These are phyloP conservation scores for Trametes sanguinea DNA, from an alignment of 768 basidiomycete species.

Conservation along the genomic window DNA sequence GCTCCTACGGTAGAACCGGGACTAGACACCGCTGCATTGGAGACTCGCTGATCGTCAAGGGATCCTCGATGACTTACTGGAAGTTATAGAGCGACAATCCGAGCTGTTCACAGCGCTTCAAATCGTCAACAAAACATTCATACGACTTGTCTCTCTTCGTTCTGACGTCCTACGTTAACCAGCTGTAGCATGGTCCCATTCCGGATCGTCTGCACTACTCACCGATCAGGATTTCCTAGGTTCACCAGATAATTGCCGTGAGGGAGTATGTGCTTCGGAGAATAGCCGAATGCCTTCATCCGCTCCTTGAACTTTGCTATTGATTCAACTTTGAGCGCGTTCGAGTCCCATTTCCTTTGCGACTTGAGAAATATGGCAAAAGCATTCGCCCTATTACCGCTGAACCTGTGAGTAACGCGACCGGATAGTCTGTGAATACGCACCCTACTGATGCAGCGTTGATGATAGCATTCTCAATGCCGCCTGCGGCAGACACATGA, in stretches of 20 bases:
- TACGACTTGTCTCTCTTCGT: slow-evolving; percentile 71
- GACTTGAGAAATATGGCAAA: slow-evolving; percentile 86
- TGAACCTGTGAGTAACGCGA: background rate
- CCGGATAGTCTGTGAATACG: slow-evolving; percentile 5
- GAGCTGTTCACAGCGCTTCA: slow-evolving; percentile 74
- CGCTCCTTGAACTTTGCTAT: slow-evolving; percentile 60
- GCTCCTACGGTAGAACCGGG: slow-evolving; percentile 84
- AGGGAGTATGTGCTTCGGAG: slow-evolving; percentile 64
- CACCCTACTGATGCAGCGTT: slow-evolving; percentile 76
- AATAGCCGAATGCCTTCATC: slow-evolving; percentile 63
- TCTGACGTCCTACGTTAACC: slow-evolving; percentile 33
- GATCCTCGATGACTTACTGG: slow-evolving; percentile 58
- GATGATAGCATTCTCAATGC: slow-evolving; percentile 69
- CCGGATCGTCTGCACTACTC: slow-evolving; percentile 29
- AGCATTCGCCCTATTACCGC: slow-evolving; percentile 61
- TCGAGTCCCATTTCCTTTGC: slow-evolving; percentile 78
- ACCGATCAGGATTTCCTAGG: slow-evolving; percentile 79
- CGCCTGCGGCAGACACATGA: slow-evolving; percentile 83
- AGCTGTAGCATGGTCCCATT: background rate
- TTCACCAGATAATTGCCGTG: slow-evolving; percentile 89
- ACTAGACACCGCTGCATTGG: slow-evolving; percentile 36
- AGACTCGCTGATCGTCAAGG: background rate
- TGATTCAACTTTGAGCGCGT: slow-evolving; percentile 53
- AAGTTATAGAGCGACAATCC: slow-evolving; percentile 80
- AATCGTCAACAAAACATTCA: slow-evolving; percentile 81